Base-by-base conservation (phyloP, 2,329 filamentous ascomycete genomes). In the Hymenoscyphus linearis region DNA sequence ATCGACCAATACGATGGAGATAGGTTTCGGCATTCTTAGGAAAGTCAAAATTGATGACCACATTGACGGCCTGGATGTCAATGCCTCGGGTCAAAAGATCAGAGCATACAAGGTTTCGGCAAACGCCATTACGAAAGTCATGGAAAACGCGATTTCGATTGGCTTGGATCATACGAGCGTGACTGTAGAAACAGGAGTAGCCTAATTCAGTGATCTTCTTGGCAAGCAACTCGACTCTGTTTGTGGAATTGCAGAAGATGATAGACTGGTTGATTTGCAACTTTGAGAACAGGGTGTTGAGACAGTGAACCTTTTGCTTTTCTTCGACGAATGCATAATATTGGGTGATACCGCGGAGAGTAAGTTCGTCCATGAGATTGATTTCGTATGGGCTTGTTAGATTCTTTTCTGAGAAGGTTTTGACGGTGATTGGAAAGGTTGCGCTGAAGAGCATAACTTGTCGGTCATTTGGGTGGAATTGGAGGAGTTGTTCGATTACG, bases 191-290 rank as follows among this genome's bases (percentile, higher is more conserved):
- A 80, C 95, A 99, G 1, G 95, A 99, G 78, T 99, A 99, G 67
- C 95, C 95, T 67, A 99, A 85, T 76, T 99, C 96, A 55, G 96
- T 99, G 72, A 99, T 99, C 78, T 99, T 99, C 83, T 99, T 99
- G 57, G 95, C 95, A 27, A 99, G 85, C 58, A 99, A 83, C 77
- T 99, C 95, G 64, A 99, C 95, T 67, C 95, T 91, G 76, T 98
- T 98, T 59, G 95, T 99, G 47, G 95, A 99, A 78, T 99, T 99
- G 80, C 95, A 99, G 80, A 99, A 99, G 75, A 99, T 99, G 79
- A 99, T 99, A 65, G 96, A 99, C 80, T 99, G 95, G 79, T 99
- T 99, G 79, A 99, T 99, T 77, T 99, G 93, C 16, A 99, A 86
- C 78, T 97, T 96, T 69, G 93, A 97, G 81, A 99, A 99, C 66